phyloP scores from a whole-genome alignment of 306 rosid species.

The Trifolium fragiferum region DNA sequence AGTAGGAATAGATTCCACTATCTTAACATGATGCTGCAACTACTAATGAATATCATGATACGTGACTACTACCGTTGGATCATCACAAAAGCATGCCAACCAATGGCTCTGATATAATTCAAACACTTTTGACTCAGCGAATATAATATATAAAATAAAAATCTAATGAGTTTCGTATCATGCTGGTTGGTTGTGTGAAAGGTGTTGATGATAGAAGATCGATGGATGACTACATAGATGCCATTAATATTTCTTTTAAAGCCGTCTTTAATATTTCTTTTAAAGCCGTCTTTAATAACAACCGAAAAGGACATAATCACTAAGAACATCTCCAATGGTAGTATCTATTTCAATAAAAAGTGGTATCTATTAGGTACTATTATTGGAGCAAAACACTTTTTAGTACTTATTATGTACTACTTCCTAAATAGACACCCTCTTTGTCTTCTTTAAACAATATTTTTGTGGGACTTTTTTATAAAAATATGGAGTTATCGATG shows the following conservation, averaged over 20 bases:
- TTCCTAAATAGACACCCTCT: no score
- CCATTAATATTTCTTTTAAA: slow-evolving; percentile 38
- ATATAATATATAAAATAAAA: slow-evolving; percentile 27
- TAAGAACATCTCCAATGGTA: no score
- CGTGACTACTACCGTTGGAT: slow-evolving; percentile 27
- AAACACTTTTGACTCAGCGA: background rate
- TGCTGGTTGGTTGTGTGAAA: slow-evolving; percentile 21
- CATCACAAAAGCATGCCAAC: background rate
- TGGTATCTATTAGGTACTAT: no score
- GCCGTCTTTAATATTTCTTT: slow-evolving; percentile 37
- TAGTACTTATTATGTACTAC: no score
- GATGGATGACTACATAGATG: slow-evolving; percentile 33
- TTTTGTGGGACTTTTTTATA: no score
- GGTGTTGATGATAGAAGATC: background rate
- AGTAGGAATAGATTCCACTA: slow-evolving; percentile 8
- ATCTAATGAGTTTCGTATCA: slow-evolving; percentile 10
- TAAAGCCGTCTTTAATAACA: slow-evolving; percentile 14
- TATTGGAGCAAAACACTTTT: no score
- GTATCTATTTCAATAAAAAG: no score
- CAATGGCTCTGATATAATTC: slow-evolving; percentile 7
- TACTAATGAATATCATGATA: slow-evolving; percentile 14
- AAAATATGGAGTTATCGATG: no score
- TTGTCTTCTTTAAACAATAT: no score
- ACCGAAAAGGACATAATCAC: slow-evolving; percentile 47
- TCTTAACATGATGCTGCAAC: slow-evolving; percentile 36